Base-by-base conservation (phyloP, 2,329 filamentous ascomycete species). In the Aspergillus bombycis region DNA sequence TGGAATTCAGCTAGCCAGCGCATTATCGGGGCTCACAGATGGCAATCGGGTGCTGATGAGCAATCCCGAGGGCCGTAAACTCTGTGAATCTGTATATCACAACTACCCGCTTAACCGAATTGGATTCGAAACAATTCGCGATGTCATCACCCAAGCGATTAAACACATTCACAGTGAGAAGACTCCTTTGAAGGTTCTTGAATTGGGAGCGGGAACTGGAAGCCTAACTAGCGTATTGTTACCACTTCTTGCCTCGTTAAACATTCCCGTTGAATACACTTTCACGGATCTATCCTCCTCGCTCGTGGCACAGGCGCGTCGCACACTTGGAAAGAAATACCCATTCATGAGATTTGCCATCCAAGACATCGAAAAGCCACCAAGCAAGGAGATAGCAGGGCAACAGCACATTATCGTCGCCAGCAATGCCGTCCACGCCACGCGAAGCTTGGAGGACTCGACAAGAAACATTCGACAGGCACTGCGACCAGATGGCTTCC, bases 221-320 rank as follows among this genome's bases (percentile, higher is more conserved):
- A 77, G 75, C 3, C 78, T 77, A 0, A 79, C 78, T 0, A 63
- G 60, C 8, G 54, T 62, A 8, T n/a, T 80, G 0, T 64, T 77
- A 0, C 57, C 66, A 1, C 19, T 68, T 1, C 66, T 81, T 0
- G 65, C 61, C 3, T 50, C 36, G 7, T 62, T 71, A 0, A 71
- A 66, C 21, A 64, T 77, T 0, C 57, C 68, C 0, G 62, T 81
- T 32, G 67, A 75, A 36, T 81, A 80, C 65, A 77, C 73, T 0
- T 77, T 78, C 58, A 80, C 75, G 0, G 79, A 81, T 55, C 54
- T 81, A 0, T 72, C 77, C 0, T 32, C 71, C 0, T 75, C 74
- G 0, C 32, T 34, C 11, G 32, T 34, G 32, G 32, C 32, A 34
- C 32, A 34, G 32, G 32, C 32, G 12, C 32, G 32, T 34, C 69